phyloP scores from a whole-genome alignment of 768 basidiomycete genomes.

The Scleroderma citrinum region DNA sequence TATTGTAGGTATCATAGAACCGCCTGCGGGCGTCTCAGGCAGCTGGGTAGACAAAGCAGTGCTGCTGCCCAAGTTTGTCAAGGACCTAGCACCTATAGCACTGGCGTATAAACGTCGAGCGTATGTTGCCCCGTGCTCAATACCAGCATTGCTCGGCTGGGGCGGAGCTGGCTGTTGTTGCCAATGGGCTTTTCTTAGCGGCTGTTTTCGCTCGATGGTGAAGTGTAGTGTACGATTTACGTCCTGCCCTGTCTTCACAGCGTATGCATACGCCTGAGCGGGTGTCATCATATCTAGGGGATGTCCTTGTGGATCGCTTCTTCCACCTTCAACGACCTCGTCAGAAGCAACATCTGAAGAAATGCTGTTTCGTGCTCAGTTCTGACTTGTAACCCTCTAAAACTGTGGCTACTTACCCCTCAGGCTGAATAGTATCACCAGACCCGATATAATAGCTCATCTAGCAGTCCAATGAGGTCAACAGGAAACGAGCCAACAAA shows the following conservation, averaged over 20 bases:
- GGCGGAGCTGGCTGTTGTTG: constrained; percentile 1
- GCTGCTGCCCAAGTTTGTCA: constrained; percentile 1
- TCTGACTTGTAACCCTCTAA: too few relatives aligned
- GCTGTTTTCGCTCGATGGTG: constrained; percentile 16
- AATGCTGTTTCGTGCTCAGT: too few relatives aligned
- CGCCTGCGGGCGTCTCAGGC: background rate
- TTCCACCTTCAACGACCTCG: constrained; percentile 1
- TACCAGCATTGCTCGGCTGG: constrained; percentile 1
- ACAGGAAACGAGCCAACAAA: too few relatives aligned
- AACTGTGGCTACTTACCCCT: too few relatives aligned
- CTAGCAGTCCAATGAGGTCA: too few relatives aligned
- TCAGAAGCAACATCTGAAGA: constrained; percentile 3
- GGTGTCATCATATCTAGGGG: constrained; percentile 9
- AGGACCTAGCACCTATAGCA: constrained; percentile 21
- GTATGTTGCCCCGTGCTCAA: constrained; percentile 20
- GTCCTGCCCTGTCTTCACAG: constrained; percentile 7
- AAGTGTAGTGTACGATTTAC: constrained; percentile 8
- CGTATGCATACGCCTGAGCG: constrained; percentile 17
- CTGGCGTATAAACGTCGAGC: constrained; percentile 44
- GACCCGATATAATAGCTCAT: too few relatives aligned
- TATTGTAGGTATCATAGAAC: background rate
- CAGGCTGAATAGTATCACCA: too few relatives aligned
- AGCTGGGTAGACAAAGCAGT: constrained; percentile 3
- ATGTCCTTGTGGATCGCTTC: background rate
- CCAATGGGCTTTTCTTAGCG: background rate